phyloP scores from a whole-genome alignment of 768 basidiomycete species.

The Rhizopogon roseolus region DNA sequence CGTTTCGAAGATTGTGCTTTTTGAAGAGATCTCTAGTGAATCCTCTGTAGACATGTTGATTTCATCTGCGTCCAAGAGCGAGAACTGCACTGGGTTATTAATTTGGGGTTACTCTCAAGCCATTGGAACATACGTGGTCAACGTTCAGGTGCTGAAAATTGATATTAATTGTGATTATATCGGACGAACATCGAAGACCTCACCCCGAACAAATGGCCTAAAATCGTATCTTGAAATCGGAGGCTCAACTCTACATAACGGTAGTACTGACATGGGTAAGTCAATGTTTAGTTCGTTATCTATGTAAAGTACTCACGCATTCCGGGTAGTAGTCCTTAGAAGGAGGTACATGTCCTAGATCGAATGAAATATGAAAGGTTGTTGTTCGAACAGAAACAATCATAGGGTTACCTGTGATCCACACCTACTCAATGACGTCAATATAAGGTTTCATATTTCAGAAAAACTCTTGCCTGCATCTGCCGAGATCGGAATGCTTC shows the following conservation, averaged over 20 bases:
- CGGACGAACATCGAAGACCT: constrained; percentile 30
- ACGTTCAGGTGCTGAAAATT: constrained; percentile 68
- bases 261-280: constrained; percentile 37
- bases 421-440: constrained; percentile 29
- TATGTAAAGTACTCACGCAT: constrained; percentile 51
- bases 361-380: neutral
- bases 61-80: constrained; percentile 49
- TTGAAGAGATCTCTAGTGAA: neutral
- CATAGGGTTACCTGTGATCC: constrained; percentile 34
- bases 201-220: constrained; percentile 83
- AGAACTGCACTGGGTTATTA: constrained; percentile 35
- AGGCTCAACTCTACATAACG: constrained; percentile 70
- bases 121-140: constrained; percentile 54
- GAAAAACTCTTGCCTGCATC: constrained; percentile 55
- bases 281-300: neutral
- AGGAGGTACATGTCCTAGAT: constrained; percentile 79
- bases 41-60: constrained; percentile 36
- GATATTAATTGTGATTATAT: constrained; percentile 8
- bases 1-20: constrained; percentile 27
- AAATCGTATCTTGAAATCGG: constrained; percentile 80
- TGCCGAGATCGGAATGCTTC: constrained; percentile 56
- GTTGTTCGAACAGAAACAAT: neutral
- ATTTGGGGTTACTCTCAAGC: neutral
- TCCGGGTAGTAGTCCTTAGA: constrained; percentile 80
- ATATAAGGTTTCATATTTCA: neutral